Base-by-base conservation (phyloP, 2,329 filamentous ascomycete genomes). In the Drechslerella coelobrocha region DNA sequence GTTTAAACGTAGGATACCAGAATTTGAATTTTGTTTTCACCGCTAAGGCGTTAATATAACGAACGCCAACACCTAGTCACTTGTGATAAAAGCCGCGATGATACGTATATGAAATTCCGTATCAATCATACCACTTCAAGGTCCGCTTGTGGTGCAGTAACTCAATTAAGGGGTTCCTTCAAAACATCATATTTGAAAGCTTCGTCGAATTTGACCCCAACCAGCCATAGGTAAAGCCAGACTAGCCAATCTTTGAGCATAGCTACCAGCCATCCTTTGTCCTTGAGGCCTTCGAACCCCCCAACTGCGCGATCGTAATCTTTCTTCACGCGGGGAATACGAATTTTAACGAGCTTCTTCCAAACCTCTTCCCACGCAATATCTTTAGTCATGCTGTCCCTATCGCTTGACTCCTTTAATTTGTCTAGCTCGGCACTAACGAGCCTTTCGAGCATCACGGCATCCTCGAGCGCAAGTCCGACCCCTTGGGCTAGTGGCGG, bases 171-270 rank as follows among this genome's bases (percentile, higher is more conserved):
- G 1, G 57, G 34, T 37, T 69, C 65, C 19, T 69, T 62, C n/a
- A 62, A 17, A 59, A 69, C 14, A 57, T 69, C 57, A n/a, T 69
- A 69, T 27, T 62, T 69, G 47, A 69, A 69, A 14, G 65, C 52
- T 26, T 69, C 57, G 23, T 69, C 65, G 39, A 69, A 69, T 17
- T 69, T 69, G 7, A 62, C 65, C 1, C 65, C 65, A 17, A 69
- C 43, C 1, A 47, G 24, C 65, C 57, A 69, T 14, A 69, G 14
- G 26, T 59, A 69, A n/a, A 69, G 61, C 65, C 57, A 69, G 14
- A 69, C 65, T 8, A 69, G 14, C 65, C 57, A 69, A 17, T 61
- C 65, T 26, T 61, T 69, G 26, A 69, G 52, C 65, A 54, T 53
- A 9, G 65, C 57, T 1, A 47, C 65, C 12, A 69, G 34, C 57